Percentiles rank a stretch among this genome's conserved stretches.
Conservation (phyloP, 306 rosid genomes). For the Vigna nakashimae region DNA sequence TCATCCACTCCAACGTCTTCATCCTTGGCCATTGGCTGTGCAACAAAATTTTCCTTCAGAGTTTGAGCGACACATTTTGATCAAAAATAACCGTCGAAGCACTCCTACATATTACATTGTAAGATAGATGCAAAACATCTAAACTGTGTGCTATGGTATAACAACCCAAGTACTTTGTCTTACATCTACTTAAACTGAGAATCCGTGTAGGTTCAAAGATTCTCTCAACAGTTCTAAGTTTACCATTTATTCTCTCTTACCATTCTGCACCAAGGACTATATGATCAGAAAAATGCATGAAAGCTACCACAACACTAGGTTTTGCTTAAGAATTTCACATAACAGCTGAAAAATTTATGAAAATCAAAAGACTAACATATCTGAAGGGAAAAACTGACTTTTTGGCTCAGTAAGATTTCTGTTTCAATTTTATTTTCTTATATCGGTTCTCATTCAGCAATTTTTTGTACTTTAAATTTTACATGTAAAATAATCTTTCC, state of each 20-base stretch:
- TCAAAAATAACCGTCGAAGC: background rate
- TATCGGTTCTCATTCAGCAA: background rate
- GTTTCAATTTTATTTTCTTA: background rate
- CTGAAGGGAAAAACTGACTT: background rate
- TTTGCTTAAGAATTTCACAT: constrained; percentile 16
- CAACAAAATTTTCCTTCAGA: background rate
- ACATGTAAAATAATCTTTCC: constrained; percentile 1
- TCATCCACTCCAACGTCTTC: background rate
- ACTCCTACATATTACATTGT: background rate
- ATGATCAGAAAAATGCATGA: background rate
- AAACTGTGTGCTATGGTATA: background rate
- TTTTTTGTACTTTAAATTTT: constrained; percentile 18
- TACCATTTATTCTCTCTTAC: background rate
- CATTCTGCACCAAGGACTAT: constrained; percentile 3
- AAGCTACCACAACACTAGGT: constrained; percentile 14
- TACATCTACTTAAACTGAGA: background rate
- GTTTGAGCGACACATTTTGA: background rate
- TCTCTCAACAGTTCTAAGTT: background rate
- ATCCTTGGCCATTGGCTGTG: background rate
- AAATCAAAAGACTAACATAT: background rate
- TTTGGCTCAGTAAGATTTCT: constrained; percentile 6
- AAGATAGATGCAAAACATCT: background rate
- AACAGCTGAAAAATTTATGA: background rate
- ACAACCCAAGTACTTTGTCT: background rate
- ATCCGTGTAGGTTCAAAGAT: background rate